Evolutionary conservation across 2,329 filamentous ascomycete species (phyloP).

Genomic region (Diaporthe citrichinensis): DNA sequence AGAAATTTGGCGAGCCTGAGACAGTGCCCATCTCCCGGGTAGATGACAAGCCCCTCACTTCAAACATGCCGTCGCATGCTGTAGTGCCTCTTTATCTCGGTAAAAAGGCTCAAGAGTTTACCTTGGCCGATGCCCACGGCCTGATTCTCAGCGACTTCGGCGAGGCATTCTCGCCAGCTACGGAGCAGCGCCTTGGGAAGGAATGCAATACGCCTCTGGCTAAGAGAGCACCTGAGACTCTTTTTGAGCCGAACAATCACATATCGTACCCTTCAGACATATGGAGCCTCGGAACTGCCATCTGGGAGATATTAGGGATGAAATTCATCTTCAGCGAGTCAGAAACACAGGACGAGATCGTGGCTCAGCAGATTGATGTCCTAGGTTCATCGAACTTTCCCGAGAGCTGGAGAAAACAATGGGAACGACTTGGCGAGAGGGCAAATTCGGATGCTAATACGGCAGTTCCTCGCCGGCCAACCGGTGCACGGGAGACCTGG

Average conservation of each 20-base stretch:
- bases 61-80: background rate
- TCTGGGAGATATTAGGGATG: slow-evolving; percentile 47
- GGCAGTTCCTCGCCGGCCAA: background rate
- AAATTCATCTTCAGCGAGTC: slow-evolving; percentile 45
- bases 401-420: background rate
- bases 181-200: slow-evolving; percentile 44
- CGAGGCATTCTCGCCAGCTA: slow-evolving; percentile 48
- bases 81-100: slow-evolving; percentile 44
- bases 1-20: slow-evolving; percentile 12
- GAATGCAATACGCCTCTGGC: slow-evolving; percentile 43
- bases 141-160: slow-evolving; percentile 54
- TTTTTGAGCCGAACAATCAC: background rate
- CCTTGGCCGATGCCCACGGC: slow-evolving; percentile 46
- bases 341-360: slow-evolving; percentile 43
- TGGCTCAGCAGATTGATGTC: slow-evolving; percentile 45
- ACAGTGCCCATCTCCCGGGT: slow-evolving; percentile 12
- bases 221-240: slow-evolving; percentile 24
- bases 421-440: background rate
- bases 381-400: slow-evolving; percentile 28
- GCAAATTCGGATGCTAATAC: background rate
- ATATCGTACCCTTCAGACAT: slow-evolving; percentile 40
- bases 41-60: slow-evolving; percentile 7
- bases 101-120: slow-evolving; percentile 48
- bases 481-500: slow-evolving; percentile 43
- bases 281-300: slow-evolving; percentile 44